A percentile compares a stretch with the other conserved stretches of the same genome.
phyloP scores from a whole-genome alignment of 2,329 filamentous ascomycete genomes.

The Xylaria sp. region DNA sequence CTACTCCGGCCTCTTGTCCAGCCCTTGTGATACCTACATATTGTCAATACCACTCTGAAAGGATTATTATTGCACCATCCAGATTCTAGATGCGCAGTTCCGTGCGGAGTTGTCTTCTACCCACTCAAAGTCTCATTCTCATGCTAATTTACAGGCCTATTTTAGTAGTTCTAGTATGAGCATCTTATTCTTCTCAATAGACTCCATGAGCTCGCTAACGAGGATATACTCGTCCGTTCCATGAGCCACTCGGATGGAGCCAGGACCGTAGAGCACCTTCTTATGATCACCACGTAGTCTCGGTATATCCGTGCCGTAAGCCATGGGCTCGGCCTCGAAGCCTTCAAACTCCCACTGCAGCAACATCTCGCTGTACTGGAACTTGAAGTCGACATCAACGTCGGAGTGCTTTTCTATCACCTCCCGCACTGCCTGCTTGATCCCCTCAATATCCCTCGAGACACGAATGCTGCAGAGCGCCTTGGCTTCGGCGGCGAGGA shows the following conservation, averaged over 20 bases:
- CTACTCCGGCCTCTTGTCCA: no score
- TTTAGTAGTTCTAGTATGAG: conserved; percentile 40
- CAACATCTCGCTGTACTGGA: conserved; percentile 53
- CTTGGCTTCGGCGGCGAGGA: conserved; percentile 53
- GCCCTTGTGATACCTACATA: no score
- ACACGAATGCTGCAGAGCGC: conserved; percentile 56
- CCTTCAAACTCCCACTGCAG: conserved; percentile 54
- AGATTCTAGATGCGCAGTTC: no score
- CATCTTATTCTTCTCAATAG: conserved; percentile 53
- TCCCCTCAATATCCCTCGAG: conserved; percentile 50
- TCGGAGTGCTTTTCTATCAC: conserved; percentile 50
- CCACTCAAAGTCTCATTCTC: background rate
- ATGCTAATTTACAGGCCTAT: conserved; percentile 8
- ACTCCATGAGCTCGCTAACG: conserved; percentile 52
- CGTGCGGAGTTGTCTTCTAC: background rate
- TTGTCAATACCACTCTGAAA: no score
- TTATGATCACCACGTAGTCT: conserved; percentile 50
- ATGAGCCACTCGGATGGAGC: conserved; percentile 54
- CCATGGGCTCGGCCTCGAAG: conserved; percentile 52
- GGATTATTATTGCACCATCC: no score
- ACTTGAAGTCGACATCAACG: conserved; percentile 51
- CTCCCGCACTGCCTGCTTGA: conserved; percentile 50
- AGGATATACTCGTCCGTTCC: conserved; percentile 53
- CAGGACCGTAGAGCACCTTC: conserved; percentile 55
- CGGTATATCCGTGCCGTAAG: conserved; percentile 55